phyloP scores from a whole-genome alignment of 441 rosid genomes.

The Euphorbia celastroides region DNA sequence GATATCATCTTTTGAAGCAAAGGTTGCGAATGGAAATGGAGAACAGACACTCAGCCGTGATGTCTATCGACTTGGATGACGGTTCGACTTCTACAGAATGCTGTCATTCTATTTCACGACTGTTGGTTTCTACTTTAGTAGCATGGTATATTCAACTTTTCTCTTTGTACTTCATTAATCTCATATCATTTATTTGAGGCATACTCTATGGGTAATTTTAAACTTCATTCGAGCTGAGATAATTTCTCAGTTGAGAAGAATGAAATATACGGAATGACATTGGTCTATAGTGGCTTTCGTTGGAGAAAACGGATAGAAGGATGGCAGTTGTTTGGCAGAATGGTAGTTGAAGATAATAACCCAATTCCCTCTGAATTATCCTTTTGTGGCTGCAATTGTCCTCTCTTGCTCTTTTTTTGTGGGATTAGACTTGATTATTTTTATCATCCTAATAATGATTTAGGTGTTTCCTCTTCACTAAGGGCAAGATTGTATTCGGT shows the following conservation, averaged over 20 bases:
- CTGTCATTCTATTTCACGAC: slow-evolving; percentile 97
- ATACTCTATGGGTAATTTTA: background rate
- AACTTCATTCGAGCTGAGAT: background rate
- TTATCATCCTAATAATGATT: background rate
- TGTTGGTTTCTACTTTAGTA: slow-evolving; percentile 95
- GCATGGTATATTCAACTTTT: slow-evolving; percentile 50
- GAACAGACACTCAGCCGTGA: slow-evolving; percentile 98
- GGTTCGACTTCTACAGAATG: slow-evolving; percentile 99
- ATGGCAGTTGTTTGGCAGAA: background rate
- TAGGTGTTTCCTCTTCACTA: background rate
- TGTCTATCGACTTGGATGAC: slow-evolving; percentile 95
- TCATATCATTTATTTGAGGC: background rate
- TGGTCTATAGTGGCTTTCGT: background rate
- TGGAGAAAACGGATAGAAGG: background rate
- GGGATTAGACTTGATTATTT: background rate
- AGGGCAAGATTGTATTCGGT: background rate
- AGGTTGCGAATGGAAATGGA: slow-evolving; percentile 98
- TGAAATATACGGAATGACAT: background rate
- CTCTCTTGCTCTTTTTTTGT: background rate
- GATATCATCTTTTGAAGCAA: slow-evolving; percentile 99
- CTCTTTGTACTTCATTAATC: slow-evolving; percentile 3
- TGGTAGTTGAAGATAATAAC: slow-evolving; percentile 2
- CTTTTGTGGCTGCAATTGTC: background rate
- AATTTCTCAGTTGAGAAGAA: background rate
- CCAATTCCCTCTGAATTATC: background rate